Percentiles rank a stretch among this genome's conserved stretches.
Conservation (phyloP, 75 land plant genomes). For the Cunninghamia lanceolata region DNA sequence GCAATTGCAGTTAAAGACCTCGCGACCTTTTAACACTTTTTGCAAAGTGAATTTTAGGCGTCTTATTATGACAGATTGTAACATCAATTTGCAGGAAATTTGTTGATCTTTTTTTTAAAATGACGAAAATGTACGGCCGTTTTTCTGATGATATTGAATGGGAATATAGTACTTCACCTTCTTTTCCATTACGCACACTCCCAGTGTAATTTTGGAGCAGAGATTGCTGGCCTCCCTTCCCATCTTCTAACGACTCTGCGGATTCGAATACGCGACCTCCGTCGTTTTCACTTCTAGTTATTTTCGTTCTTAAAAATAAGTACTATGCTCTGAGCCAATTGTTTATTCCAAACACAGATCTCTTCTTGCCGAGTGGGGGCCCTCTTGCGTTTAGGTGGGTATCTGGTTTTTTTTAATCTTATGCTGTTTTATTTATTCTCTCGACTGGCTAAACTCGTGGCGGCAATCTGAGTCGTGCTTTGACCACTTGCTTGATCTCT, state of each 20-base stretch:
- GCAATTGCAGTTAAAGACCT: neutral
- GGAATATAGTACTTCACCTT: constrained; percentile 68
- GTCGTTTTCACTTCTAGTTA: neutral
- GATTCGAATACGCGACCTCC: neutral
- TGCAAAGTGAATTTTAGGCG: neutral
- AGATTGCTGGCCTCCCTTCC: constrained; percentile 1
- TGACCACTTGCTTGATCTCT: too few species aligned
- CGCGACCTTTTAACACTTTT: neutral
- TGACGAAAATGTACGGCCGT: neutral
- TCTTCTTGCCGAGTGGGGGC: neutral
- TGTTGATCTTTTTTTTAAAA: neutral
- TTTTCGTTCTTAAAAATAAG: neutral
- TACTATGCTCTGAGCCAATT: neutral
- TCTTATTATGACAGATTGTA: neutral
- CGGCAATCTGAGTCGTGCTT: too few species aligned
- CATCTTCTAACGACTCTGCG: neutral
- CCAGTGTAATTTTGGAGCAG: constrained; percentile 52
- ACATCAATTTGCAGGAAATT: neutral
- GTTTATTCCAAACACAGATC: neutral
- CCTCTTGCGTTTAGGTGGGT: neutral
- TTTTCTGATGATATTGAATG: constrained; percentile 18
- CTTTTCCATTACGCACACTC: constrained; percentile 98
- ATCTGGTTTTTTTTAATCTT: too few species aligned
- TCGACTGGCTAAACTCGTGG: too few species aligned
- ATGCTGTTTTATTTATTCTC: too few species aligned